A percentile compares a stretch with the other conserved stretches of the same genome.
Conservation (phyloP, 441 rosid genomes). For the Gossypium davidsonii region DNA sequence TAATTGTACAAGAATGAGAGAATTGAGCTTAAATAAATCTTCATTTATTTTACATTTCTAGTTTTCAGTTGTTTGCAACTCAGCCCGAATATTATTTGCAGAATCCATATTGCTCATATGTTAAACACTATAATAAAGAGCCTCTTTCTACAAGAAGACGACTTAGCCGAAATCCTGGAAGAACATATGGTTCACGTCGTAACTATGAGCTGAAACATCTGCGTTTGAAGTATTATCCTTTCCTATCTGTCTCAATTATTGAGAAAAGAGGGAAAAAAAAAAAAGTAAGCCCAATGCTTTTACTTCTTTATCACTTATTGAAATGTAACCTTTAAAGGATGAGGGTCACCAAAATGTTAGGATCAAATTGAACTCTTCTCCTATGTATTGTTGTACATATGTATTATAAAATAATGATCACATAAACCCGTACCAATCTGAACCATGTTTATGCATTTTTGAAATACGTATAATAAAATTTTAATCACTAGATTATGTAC, state of each 20-base stretch:
- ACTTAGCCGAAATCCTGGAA: neutral
- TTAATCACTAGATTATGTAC: neutral
- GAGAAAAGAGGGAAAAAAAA: neutral
- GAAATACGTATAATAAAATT: too few relatives aligned
- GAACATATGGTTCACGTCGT: neutral
- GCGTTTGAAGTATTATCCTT: neutral
- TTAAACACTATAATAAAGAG: neutral
- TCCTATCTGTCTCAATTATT: neutral
- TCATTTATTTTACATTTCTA: too few relatives aligned
- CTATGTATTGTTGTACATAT: neutral
- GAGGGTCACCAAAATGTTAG: neutral
- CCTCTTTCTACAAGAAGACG: neutral
- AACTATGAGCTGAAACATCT: neutral
- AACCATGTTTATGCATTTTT: too few relatives aligned
- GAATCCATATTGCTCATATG: neutral
- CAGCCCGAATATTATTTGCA: too few relatives aligned
- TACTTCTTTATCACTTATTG: neutral
- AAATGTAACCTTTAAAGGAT: neutral
- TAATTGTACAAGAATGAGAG: too few relatives aligned
- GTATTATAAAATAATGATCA: neutral
- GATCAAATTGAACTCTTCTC: neutral
- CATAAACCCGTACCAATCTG: neutral
- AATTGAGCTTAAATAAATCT: too few relatives aligned
- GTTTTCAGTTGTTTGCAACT: too few relatives aligned
- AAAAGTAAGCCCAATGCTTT: neutral